Base-by-base conservation (phyloP, 176 grass and related monocot genomes). In the Coix lacrymajobi region DNA sequence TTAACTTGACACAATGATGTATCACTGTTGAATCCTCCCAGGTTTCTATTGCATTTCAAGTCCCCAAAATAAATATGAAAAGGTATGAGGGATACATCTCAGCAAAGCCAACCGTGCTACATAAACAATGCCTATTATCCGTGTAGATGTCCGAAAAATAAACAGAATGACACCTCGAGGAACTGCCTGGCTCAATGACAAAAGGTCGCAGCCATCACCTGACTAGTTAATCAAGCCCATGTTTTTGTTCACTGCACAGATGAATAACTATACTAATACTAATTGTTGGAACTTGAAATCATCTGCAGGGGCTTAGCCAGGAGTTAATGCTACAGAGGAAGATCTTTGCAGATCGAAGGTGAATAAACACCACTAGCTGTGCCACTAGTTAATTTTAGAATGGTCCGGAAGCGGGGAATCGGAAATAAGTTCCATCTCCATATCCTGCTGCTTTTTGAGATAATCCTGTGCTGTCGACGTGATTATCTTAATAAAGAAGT, bases 401-500 rank as follows among this genome's bases (percentile, higher is more conserved):
- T 73, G 37, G 54, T 51, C 65, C 30, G 7, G 34, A 60, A 19
- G 9, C 0, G 83, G 39, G 38, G 75, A 75, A 75, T 75, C 75
- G 1, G 79, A 79, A 44, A 83, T 66, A 60, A 83, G 84, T 70
- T 90, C 82, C 79, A 94, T 88, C 75, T 99, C 97, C 67, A 76
- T 48, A 25, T 99, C 97, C 82, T 94, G 97, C 70, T 94, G 93
- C 37, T 83, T 92, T 86, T 93, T 96, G 7, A 90, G 91, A 80
- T 96, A 92, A 56, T 70, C 89, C 69, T 94, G 87, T 51, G 93
- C 93, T 30, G 91, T 96, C 39, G 93, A 89, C 11, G 89, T 92
- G 85, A 96, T 58, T 71, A 96, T 99, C 83, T 94, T 99, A 40
- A 81, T 32, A 25, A 96, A 96, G 82, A 99, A 96, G 51, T 99